Conservation (phyloP, 2,329 filamentous ascomycete species). For the Sporothrix schenckii region DNA sequence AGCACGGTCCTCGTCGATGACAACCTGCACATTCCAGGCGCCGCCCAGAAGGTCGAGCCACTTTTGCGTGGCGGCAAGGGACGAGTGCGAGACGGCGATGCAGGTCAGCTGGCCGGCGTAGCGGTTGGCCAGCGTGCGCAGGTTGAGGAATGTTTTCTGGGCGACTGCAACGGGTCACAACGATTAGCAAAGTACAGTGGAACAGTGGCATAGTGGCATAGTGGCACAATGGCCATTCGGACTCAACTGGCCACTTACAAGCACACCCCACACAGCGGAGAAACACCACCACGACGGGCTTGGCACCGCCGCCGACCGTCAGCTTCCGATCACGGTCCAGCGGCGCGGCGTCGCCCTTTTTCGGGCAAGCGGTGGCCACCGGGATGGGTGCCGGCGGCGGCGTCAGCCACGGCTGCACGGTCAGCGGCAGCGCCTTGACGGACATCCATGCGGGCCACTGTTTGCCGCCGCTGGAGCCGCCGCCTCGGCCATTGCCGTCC, state of each 20-base stretch:
- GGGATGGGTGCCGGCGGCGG: slow-evolving; percentile 56
- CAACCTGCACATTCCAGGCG: slow-evolving; percentile 58
- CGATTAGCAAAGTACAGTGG: no score
- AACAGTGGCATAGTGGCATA: no score
- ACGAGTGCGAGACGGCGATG: slow-evolving; percentile 64
- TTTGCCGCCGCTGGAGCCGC: slow-evolving; percentile 36
- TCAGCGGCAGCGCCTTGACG: slow-evolving; percentile 54
- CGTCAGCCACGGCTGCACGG: slow-evolving; percentile 57
- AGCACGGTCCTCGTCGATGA: slow-evolving; percentile 60
- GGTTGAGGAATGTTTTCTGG: slow-evolving; percentile 59
- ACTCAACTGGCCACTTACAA: slow-evolving; percentile 48
- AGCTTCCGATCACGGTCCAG: slow-evolving; percentile 52
- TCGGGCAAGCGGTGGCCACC: slow-evolving; percentile 50
- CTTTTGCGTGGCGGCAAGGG: slow-evolving; percentile 56
- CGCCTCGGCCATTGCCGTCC: slow-evolving; percentile 35
- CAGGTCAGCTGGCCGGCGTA: slow-evolving; percentile 55
- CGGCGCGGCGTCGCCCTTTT: slow-evolving; percentile 54
- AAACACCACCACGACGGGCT: slow-evolving; percentile 54
- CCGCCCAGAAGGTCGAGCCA: slow-evolving; percentile 63
- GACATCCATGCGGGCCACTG: slow-evolving; percentile 55
- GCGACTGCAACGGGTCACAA: slow-evolving; percentile 47
- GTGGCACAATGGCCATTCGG: no score
- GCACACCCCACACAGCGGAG: slow-evolving; percentile 60
- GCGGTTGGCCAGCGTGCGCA: slow-evolving; percentile 58
- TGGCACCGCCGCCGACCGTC: slow-evolving; percentile 49